Evolutionary conservation across 2,329 filamentous ascomycete genomes (phyloP), one percentile per base, ranked within the genome.

Genomic region (Mycocentrospora acerina): DNA sequence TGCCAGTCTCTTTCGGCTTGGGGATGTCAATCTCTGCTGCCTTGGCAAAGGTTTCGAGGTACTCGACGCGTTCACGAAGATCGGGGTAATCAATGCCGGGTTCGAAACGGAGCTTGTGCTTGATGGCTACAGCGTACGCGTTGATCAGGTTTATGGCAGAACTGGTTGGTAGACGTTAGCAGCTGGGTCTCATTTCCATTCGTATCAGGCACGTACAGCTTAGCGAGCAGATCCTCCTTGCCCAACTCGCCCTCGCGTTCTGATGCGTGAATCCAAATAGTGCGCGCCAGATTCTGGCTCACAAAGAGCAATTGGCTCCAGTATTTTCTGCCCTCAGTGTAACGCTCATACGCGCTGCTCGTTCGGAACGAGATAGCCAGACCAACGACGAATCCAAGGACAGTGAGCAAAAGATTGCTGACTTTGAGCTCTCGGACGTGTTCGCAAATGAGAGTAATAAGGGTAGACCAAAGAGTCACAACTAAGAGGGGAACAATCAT

Each of bases 101-200:
- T 62, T 94, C 88, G 63, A 91, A 91, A 22, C 88, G 86, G 22
- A 94, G 78, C 55, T 82, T 84, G 69, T 93, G 88, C 71, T 91
- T 91, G 42, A 94, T 74, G 2, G 88, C 71, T 13, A 87, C 75
- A n/a, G 86, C 78, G 55, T 87, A 93, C 2, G 87, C 85, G 18
- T 88, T 78, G 47, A 93, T 76, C 6, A 93, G 75, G 62, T 93
- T 91, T 66, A 93, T 79, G 6, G 82, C 82, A 12, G 82, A 82
- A 24, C 73, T 75, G 32, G 24, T 15, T 31, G 16, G 24, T 0
- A 24, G 48, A 22, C 53, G 46, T 46, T 29, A 35, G 26, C 14
- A 10, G 8, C 17, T 7, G 14, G 13, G 17, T 7, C 2, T 16
- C 19, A 11, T 7, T 16, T 19, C 10, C 3, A 5, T 2, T 9